Evolutionary conservation across 768 basidiomycete species (phyloP).

Genomic region (Leccinum olivaceopallidum): DNA sequence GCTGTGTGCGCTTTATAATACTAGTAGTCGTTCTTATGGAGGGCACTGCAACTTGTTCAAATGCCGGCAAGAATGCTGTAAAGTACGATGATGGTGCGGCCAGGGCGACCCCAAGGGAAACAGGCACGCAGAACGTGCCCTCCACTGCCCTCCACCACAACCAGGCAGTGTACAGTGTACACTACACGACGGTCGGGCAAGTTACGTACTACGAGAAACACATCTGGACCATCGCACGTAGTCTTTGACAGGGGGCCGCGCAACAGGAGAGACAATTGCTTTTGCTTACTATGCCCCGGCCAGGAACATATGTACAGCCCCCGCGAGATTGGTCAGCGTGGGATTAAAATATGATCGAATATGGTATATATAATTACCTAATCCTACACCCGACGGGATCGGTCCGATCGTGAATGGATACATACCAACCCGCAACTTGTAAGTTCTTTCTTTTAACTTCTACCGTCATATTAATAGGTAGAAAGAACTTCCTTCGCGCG

Average conservation of each 20-base stretch:
- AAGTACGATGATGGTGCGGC: neutral
- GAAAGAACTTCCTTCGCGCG: conserved; percentile 1
- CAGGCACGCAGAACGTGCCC: neutral
- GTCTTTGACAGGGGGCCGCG: neutral
- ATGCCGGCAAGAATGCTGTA: neutral
- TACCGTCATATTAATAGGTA: conserved; percentile 21
- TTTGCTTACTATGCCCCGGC: too few species aligned
- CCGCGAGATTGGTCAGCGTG: neutral
- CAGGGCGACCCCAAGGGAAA: neutral
- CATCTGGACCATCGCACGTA: neutral
- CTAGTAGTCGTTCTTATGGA: neutral
- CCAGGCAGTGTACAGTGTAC: neutral
- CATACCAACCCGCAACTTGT: conserved; percentile 1
- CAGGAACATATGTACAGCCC: neutral
- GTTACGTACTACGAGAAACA: neutral
- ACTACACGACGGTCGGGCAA: neutral
- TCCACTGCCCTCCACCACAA: neutral
- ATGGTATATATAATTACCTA: neutral
- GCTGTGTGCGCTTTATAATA: neutral
- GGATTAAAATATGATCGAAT: neutral
- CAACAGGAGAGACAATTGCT: neutral
- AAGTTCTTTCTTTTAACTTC: neutral
- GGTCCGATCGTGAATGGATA: neutral
- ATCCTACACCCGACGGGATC: conserved; percentile 4
- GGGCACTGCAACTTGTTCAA: neutral